Evolutionary conservation across 768 basidiomycete species (phyloP).

Genomic region (Phylloporus sp.): DNA sequence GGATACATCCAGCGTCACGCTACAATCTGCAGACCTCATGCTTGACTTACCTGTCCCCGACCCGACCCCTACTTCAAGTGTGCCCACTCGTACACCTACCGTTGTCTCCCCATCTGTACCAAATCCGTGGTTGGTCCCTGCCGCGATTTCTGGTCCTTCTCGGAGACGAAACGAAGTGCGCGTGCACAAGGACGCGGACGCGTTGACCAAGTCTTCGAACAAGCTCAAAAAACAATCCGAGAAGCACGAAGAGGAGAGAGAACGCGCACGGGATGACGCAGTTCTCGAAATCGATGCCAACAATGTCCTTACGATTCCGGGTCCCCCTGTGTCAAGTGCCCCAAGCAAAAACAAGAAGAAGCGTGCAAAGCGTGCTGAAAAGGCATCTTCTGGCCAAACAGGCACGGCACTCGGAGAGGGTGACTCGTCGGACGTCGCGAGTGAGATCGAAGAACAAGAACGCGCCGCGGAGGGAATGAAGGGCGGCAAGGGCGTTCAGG

Average conservation of each 20-base stretch:
- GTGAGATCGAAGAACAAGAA: slow-evolving; percentile 73
- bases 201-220: slow-evolving; percentile 64
- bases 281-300: slow-evolving; percentile 63
- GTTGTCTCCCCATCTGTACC: slow-evolving; percentile 15
- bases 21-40: slow-evolving; percentile 54
- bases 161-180: slow-evolving; percentile 73
- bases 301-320: slow-evolving; percentile 18
- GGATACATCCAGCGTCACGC: slow-evolving; percentile 66
- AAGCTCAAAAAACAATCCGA: slow-evolving; percentile 63
- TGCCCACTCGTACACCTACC: slow-evolving; percentile 16
- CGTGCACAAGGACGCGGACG: slow-evolving; percentile 62
- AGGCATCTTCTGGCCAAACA: slow-evolving; percentile 8
- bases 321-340: background rate
- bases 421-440: slow-evolving; percentile 51
- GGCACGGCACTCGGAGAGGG: background rate
- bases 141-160: slow-evolving; percentile 41
- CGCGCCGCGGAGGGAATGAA: slow-evolving; percentile 42
- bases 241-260: slow-evolving; percentile 56
- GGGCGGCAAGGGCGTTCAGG: slow-evolving; percentile 43
- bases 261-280: slow-evolving; percentile 68
- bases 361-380: background rate
- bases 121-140: slow-evolving; percentile 81
- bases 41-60: slow-evolving; percentile 28
- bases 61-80: slow-evolving; percentile 8
- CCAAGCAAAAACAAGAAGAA: slow-evolving; percentile 20